Percentiles rank a stretch among this genome's conserved stretches.
Evolutionary conservation across 495 filamentous ascomycete genomes (phyloP).

Genomic region (Aspergillus wentii): DNA sequence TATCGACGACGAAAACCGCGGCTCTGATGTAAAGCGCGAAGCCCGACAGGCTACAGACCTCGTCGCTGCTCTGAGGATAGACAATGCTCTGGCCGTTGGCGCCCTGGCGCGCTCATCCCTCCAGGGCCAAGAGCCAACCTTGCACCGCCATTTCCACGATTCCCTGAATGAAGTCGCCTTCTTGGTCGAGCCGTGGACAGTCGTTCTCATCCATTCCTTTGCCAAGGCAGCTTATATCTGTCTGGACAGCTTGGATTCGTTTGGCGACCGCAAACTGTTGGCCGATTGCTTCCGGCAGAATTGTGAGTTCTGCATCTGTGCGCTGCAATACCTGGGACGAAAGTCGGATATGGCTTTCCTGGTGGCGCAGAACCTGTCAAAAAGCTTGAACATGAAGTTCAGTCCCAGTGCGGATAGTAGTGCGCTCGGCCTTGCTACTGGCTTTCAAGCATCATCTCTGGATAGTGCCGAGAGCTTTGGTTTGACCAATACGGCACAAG

Average conservation of each 20-base stretch:
- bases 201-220: slow-evolving; percentile 38
- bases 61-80: slow-evolving; percentile 22
- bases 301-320: slow-evolving; percentile 29
- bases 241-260: slow-evolving; percentile 11
- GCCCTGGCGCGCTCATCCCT: slow-evolving; percentile 31
- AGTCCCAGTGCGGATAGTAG: no score
- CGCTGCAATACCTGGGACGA: slow-evolving; percentile 35
- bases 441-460: no score
- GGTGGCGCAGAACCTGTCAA: slow-evolving; percentile 11
- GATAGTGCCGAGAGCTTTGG: no score
- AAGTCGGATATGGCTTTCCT: slow-evolving; percentile 41
- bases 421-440: no score
- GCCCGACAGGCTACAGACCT: slow-evolving; percentile 20
- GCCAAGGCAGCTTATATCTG: slow-evolving; percentile 31
- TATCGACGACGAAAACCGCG: slow-evolving; percentile 25
- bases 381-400: slow-evolving; percentile 7
- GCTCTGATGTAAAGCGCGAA: slow-evolving; percentile 17
- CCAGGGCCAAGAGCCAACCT: slow-evolving; percentile 9
- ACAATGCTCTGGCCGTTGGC: slow-evolving; percentile 28
- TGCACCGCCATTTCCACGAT: slow-evolving; percentile 16
- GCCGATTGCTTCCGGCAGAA: slow-evolving; percentile 12
- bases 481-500: no score
- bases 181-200: slow-evolving; percentile 43
- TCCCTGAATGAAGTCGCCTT: slow-evolving; percentile 29
- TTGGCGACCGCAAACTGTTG: slow-evolving; percentile 2